These are phyloP conservation scores for Bremia lactucae DNA, from an alignment of 352 stramenopile genomes.

Conservation along the genomic window DNA sequence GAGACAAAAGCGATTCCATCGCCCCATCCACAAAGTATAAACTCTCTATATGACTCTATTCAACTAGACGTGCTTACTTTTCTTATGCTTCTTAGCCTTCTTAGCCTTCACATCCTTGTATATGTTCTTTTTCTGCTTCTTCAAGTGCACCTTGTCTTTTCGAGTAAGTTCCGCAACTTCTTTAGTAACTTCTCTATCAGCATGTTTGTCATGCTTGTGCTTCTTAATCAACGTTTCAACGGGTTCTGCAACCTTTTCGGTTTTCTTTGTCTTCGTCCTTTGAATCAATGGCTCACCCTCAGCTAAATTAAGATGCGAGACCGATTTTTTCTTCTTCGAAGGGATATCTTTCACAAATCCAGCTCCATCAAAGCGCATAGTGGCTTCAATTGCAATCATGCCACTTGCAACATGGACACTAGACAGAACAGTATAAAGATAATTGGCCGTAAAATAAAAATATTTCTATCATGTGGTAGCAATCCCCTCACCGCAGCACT, in stretches of 20 bases:
- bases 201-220: slow-evolving; percentile 13
- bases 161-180: slow-evolving; percentile 12
- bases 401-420: slow-evolving; percentile 61
- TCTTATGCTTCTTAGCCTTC: slow-evolving; percentile 43
- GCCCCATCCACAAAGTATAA: too few species aligned
- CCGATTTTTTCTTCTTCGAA: slow-evolving; percentile 7
- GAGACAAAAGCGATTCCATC: too few species aligned
- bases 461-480: neutral
- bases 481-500: slow-evolving; percentile 34
- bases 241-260: slow-evolving; percentile 8
- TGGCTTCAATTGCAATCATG: slow-evolving; percentile 74
- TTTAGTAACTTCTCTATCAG: slow-evolving; percentile 16
- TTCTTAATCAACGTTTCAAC: slow-evolving; percentile 30
- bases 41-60: too few species aligned
- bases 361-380: slow-evolving; percentile 36
- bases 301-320: slow-evolving; percentile 7
- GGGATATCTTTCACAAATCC: slow-evolving; percentile 2
- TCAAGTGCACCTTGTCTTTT: slow-evolving; percentile 9
- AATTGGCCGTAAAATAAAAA: neutral
- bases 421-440: slow-evolving; percentile 1
- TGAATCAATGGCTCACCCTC: slow-evolving; percentile 7
- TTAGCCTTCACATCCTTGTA: slow-evolving; percentile 24
- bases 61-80: slow-evolving; percentile 43
- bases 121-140: slow-evolving; percentile 29
- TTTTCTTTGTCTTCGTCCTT: slow-evolving; percentile 17